Evolutionary conservation across 164 flowering plant genomes (phyloP), one percentile per base, ranked within the genome.

Genomic region (Buxus sempervirens): DNA sequence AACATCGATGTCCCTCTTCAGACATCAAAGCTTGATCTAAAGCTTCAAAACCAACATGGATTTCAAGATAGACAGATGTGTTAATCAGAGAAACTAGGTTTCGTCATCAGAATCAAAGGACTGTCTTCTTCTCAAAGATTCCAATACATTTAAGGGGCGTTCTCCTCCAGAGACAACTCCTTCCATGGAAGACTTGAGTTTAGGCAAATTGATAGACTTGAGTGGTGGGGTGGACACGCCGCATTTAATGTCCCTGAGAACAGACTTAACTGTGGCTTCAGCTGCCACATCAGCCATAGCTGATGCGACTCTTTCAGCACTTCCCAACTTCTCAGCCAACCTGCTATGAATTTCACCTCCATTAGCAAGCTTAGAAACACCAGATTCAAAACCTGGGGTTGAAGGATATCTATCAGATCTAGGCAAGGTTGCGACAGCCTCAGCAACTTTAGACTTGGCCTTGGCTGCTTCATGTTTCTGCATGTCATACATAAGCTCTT

Each of bases 401-500:
- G 86, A 75, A 12, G 12, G 68, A 56, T 57, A 69, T 19, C 59
- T 48, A 55, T 67, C 69, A 49, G 83, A 69, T 67, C 64, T 78
- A 48, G 79, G 83, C 63, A 72, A 68, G 24, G 75, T 79, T 18
- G 82, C 83, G 58, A 77, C 75, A n/a, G 84, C 89, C 69, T 77
- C 88, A 6, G 81, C 70, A 51, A 82, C 90, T 1, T 80, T 76
- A 15, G 82, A 72, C 65, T 77, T 85, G 60, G 88, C 88, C 75
- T 82, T 87, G 53, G 73, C 74, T 5, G 86, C n/a, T 69, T 95
- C 99, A 60, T 89, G 83, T 70, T 88, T 93, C 38, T 89, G 88
- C 88, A 96, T 93, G 77, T 96, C 98, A 58, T 96, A 96, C 4
- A 90, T 71, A 65, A 96, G 95, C 78, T 96, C 99, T 76, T 87